These are phyloP conservation scores for Blyttiomyces sp. DNA, from an alignment of 371 early-diverging fungal genomes.

Conservation along the genomic window DNA sequence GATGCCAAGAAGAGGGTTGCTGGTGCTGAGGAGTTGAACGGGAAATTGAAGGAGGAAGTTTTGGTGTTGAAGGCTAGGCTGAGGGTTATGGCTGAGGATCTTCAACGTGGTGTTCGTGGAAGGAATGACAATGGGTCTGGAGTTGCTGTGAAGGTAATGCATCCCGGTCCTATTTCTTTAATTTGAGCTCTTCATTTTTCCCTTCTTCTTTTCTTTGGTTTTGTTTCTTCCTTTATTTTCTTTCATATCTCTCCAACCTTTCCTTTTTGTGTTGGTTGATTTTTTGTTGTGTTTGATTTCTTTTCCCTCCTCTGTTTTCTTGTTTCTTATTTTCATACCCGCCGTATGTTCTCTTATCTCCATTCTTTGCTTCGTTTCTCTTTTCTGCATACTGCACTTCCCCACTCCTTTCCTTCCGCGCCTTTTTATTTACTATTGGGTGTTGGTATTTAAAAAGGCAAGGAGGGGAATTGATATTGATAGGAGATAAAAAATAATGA, in stretches of 20 bases:
- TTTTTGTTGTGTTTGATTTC: not conserved
- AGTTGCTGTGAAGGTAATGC: not conserved
- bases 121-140: not conserved
- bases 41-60: conserved; percentile 12
- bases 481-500: too few species aligned
- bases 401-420: too few species aligned
- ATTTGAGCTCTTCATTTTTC: not conserved
- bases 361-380: too few species aligned
- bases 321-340: too few species aligned
- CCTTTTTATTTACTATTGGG: too few species aligned
- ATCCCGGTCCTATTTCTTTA: not conserved
- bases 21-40: not conserved
- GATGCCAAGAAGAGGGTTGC: not conserved
- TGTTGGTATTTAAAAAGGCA: too few species aligned
- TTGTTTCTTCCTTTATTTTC: not conserved
- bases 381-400: too few species aligned
- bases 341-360: too few species aligned
- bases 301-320: too few species aligned
- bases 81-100: not conserved
- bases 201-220: not conserved
- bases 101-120: not conserved
- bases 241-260: too few species aligned
- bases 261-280: too few species aligned
- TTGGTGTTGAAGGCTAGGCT: conserved; percentile 11
- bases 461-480: too few species aligned